Evolutionary conservation across 306 rosid genomes (phyloP), one percentile per base, ranked within the genome.

Genomic region (Delonix regia): DNA sequence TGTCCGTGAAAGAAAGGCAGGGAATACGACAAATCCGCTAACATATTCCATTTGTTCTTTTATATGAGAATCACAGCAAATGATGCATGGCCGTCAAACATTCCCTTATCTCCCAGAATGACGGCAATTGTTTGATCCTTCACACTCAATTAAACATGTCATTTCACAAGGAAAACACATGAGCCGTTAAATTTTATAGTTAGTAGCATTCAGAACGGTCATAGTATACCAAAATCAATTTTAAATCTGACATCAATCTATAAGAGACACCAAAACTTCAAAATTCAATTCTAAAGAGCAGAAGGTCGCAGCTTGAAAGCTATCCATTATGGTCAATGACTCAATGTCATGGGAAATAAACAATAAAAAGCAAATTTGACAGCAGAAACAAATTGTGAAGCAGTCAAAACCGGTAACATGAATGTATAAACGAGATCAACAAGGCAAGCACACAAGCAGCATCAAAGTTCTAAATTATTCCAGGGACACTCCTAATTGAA

Each of bases 1-100:
- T 7, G 64, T 51, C 13, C 13, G 28, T 22, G 21, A 55, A 56
- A 21, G 45, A 33, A 41, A 77, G 33, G 15, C 48, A 33, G 16
- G 10, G 63, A 81, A 75, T 39, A 36, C 7, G 76, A 33, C 76
- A 80, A 56, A 42, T 65, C 19, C 69, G 42, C 59, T 13, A 24
- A 3, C n/a, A 67, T 9, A 56, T 68, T 30, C 57, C 60, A 18
- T 18, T 63, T 25, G 53, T 64, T 79, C 67, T 39, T 27, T 41
- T 21, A 33, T 64, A 38, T 24, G 53, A 9, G 15, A 65, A 65
- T 38, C 33, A 38, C 21, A 65, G 9, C 68, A 25, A 71, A 44
- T 36, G n/a, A 61, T 38, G 38, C 33, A 25, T 61, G 16, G 9
- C 21, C 39, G 21, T 21, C 39, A 73, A 73, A 65, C 45, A 48